A percentile compares a stretch with the other conserved stretches of the same genome.
Conservation (phyloP, 345 rosid genomes). For the Dovyalis caffra region DNA sequence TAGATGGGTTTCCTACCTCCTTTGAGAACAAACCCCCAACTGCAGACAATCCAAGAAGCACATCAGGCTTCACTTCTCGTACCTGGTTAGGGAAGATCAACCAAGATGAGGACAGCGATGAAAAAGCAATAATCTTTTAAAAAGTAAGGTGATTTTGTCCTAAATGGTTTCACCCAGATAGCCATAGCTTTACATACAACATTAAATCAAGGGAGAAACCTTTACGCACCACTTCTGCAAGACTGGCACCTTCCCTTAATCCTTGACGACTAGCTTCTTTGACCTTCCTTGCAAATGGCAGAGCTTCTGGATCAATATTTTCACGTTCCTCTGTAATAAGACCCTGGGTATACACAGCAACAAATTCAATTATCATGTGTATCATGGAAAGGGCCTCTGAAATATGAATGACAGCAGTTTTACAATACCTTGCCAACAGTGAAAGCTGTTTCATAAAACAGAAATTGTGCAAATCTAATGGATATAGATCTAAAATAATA, state of each 20-base stretch:
- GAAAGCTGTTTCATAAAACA: neutral
- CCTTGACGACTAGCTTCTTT: slow-evolving; percentile 88
- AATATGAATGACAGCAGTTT: neutral
- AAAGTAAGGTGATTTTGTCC: neutral
- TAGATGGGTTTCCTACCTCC: slow-evolving; percentile 51
- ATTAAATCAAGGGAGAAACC: neutral
- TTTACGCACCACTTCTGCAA: slow-evolving; percentile 82
- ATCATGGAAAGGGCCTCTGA: neutral
- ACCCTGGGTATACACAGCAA: slow-evolving; percentile 54
- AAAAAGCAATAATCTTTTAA: neutral
- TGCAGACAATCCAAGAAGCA: slow-evolving; percentile 99
- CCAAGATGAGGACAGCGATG: neutral
- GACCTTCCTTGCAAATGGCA: slow-evolving; percentile 75
- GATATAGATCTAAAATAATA: neutral
- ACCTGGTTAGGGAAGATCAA: slow-evolving; percentile 51
- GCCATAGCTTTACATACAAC: neutral
- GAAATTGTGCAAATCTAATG: neutral
- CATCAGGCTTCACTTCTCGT: slow-evolving; percentile 91
- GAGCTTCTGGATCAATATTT: slow-evolving; percentile 71
- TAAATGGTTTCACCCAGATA: neutral
- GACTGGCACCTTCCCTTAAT: slow-evolving; percentile 80
- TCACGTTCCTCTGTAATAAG: slow-evolving; percentile 84
- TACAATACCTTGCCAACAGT: neutral
- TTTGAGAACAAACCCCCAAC: slow-evolving; percentile 96
- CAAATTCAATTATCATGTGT: slow-evolving; percentile 16